These are phyloP conservation scores for Eutrema salsugineum DNA, from an alignment of 441 rosid species.

Conservation along the genomic window DNA sequence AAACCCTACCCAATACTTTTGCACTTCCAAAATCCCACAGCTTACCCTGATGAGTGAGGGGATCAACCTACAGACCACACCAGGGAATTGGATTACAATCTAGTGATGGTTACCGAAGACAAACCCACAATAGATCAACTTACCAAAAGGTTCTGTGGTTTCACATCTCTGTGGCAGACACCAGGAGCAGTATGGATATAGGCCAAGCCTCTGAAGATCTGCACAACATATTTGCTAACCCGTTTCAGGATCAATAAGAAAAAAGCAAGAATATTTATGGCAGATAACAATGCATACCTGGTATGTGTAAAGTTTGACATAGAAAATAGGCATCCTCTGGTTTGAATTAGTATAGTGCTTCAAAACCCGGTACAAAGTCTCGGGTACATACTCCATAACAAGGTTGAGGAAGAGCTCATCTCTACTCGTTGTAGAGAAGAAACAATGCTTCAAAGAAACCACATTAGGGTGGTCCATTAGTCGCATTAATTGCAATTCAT, in stretches of 20 bases:
- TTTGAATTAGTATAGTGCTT: slow-evolving; percentile 53
- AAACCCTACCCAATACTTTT: slow-evolving; percentile 56
- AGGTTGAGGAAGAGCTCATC: no score
- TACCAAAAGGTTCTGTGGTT: no score
- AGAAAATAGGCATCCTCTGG: slow-evolving; percentile 68
- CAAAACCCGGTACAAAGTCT: slow-evolving; percentile 55
- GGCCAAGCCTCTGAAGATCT: no score
- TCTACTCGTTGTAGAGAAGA: no score
- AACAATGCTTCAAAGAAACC: slow-evolving; percentile 63
- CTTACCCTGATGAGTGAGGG: slow-evolving; percentile 72
- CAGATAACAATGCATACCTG: no score
- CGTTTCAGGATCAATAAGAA: no score
- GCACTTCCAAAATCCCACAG: slow-evolving; percentile 82
- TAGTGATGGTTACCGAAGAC: background rate
- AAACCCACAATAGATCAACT: no score
- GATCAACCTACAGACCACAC: slow-evolving; percentile 49
- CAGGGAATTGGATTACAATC: slow-evolving; percentile 3
- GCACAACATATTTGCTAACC: no score
- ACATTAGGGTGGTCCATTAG: slow-evolving; percentile 72
- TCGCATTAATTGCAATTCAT: slow-evolving; percentile 71
- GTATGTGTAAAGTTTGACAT: slow-evolving; percentile 67
- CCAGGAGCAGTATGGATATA: no score
- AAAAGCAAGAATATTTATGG: no score
- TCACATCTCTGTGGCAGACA: no score
- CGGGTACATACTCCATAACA: slow-evolving; percentile 76